A percentile compares a stretch with the other conserved stretches of the same genome.
Evolutionary conservation across 1,284 basidiomycete species (phyloP).

Genomic region (Gomphus sp.): DNA sequence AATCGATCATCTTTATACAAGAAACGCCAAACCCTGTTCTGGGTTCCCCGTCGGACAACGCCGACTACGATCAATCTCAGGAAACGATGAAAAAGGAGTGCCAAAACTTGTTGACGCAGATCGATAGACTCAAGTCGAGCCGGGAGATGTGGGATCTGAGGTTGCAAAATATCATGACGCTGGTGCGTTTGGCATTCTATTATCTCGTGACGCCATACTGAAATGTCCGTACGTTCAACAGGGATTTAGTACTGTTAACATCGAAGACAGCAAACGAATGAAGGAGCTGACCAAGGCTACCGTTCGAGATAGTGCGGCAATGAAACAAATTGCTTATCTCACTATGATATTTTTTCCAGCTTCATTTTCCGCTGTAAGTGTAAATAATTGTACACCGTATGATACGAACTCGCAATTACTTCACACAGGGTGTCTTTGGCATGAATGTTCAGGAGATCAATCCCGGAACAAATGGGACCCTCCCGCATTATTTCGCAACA

Average conservation of each 20-base stretch:
- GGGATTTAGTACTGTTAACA: slow-evolving; percentile 9
- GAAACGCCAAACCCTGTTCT: slow-evolving; percentile 6
- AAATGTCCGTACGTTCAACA: slow-evolving; percentile 18
- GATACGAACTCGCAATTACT: not conserved
- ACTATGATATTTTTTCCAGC: slow-evolving; percentile 51
- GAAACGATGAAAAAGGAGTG: slow-evolving; percentile 8
- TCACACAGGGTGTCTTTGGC: slow-evolving; percentile 28
- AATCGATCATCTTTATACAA: slow-evolving; percentile 7
- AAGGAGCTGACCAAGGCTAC: slow-evolving; percentile 5
- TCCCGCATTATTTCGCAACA: slow-evolving; percentile 30
- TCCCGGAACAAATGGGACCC: slow-evolving; percentile 19
- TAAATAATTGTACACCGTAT: not conserved
- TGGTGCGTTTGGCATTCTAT: slow-evolving; percentile 26
- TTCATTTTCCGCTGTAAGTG: slow-evolving; percentile 39
- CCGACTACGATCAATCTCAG: not conserved
- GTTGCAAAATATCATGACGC: slow-evolving; percentile 29
- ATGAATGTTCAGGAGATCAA: slow-evolving; percentile 39
- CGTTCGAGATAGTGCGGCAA: slow-evolving; percentile 24
- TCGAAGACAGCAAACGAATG: slow-evolving; percentile 11
- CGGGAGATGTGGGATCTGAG: slow-evolving; percentile 9
- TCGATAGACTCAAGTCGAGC: slow-evolving; percentile 5
- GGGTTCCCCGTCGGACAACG: not conserved
- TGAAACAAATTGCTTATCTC: slow-evolving; percentile 46
- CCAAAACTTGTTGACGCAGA: slow-evolving; percentile 5
- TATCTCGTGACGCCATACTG: not conserved